Evolutionary conservation across 108 stramenopile species (phyloP), one percentile per base, ranked within the genome.

Genomic region (Chaetoceros muelleri): DNA sequence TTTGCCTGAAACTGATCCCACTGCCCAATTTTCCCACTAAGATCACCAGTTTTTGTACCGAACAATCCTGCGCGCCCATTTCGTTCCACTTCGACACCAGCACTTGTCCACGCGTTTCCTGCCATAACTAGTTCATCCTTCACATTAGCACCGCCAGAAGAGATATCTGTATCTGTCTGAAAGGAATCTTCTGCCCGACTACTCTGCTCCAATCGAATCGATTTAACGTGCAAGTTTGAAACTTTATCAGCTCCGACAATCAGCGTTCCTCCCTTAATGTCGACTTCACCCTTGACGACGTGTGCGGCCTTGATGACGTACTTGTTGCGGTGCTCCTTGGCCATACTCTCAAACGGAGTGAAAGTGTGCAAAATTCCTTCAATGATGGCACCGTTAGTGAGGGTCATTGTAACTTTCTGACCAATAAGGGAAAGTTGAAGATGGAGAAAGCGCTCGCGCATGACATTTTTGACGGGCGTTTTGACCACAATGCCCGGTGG

Each of bases 1-100:
- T 96, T 96, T 29, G 87, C 90, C 56, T 83, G 65, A 65, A 96
- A 96, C 62, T 96, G 92, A 79, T 87, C 85, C 91, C 91, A 93
- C 24, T 67, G 57, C 30, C 87, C 91, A 61, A 84, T 87, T 44
- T 59, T 56, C 55, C 81, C 85, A 28, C 69, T 48, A 45, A 79
- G 59, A 22, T 40, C 59, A 51, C 67, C 50, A 17, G 25, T 63
- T 3, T 40, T 22, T 28, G 17, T 44, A n/a, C 44, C 62, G 17
- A 22, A 28, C 28, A 30, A 18, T 26, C 28, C 53, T 13, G 53
- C 53, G 25, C 29, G 29, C 3, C 53, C 75, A 31, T 25, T 46
- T 17, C 55, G 54, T 16, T 54, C 61, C 0, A 28, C 13, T 26
- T 55, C 63, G 10, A 52, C 65, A 45, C 64, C 67, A 50, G 58